These are phyloP conservation scores for Heterobasidion irregulare DNA, from an alignment of 1,284 basidiomycete genomes.

Conservation along the genomic window DNA sequence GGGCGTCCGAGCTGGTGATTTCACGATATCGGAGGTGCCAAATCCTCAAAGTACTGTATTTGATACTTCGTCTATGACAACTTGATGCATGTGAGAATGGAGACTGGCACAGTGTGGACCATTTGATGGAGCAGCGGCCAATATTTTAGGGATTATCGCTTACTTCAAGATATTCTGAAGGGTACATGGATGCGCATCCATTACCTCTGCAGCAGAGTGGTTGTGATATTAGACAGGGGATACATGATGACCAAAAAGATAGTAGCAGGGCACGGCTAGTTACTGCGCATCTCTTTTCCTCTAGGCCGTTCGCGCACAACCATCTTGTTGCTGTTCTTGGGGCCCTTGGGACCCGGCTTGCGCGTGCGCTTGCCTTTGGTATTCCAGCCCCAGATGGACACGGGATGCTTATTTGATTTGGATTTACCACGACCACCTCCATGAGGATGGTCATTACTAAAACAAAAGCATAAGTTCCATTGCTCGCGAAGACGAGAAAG, in stretches of 20 bases:
- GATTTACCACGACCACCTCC: conserved; percentile 98
- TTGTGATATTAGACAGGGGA: not conserved
- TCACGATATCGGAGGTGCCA: no score
- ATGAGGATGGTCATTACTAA: conserved; percentile 87
- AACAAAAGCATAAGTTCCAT: not conserved
- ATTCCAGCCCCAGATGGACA: conserved; percentile 87
- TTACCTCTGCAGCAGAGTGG: no score
- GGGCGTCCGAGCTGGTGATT: no score
- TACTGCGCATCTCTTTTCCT: conserved; percentile 61
- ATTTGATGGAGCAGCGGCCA: no score
- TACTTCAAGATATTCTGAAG: no score
- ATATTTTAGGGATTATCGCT: no score
- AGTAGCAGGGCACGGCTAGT: not conserved
- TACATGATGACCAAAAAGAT: not conserved
- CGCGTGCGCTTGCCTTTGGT: conserved; percentile 91
- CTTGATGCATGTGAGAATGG: no score
- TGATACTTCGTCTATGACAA: no score
- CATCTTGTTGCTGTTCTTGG: conserved; percentile 91
- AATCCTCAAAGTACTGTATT: no score
- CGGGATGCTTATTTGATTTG: conserved; percentile 91
- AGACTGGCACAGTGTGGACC: no score
- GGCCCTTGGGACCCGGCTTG: conserved; percentile 79
- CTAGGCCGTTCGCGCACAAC: conserved; percentile 85
- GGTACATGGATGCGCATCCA: no score
- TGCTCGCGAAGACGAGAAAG: not conserved